Conservation (phyloP, 1,139 yeast species). For the Diutina rugosa region DNA sequence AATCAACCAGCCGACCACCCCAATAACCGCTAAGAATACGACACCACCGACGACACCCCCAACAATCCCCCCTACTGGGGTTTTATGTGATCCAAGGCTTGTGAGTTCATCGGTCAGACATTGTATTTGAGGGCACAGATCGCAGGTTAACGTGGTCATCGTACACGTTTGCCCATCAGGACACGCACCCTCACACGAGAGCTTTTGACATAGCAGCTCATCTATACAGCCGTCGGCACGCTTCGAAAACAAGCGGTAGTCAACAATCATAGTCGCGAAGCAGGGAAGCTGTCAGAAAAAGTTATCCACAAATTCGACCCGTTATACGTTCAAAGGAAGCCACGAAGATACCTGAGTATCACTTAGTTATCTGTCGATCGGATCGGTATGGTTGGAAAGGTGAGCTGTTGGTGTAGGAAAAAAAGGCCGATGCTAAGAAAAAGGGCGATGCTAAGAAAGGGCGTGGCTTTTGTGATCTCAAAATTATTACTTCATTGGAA, state of each 20-base stretch:
- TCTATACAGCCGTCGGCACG: conserved; percentile 2
- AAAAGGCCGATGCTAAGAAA: not conserved
- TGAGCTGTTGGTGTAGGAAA: not conserved
- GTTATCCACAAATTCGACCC: not conserved
- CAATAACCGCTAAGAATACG: conserved; percentile 21
- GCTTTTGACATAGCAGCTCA: not conserved
- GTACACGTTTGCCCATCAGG: conserved; percentile 37
- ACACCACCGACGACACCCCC: conserved; percentile 25
- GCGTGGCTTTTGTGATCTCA: not conserved
- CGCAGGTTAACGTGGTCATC: conserved; percentile 40
- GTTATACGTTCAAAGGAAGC: not conserved
- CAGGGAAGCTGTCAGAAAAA: not conserved
- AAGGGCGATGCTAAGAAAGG: not conserved
- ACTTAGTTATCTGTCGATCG: not conserved
- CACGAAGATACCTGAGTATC: not conserved
- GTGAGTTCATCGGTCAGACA: conserved; percentile 17
- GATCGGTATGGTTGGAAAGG: not conserved
- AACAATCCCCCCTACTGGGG: conserved; percentile 52
- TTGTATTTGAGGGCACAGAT: conserved; percentile 40
- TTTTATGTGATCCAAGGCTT: conserved; percentile 27
- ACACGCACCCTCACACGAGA: conserved; percentile 18
- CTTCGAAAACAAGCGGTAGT: not conserved
- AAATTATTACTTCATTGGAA: not conserved
- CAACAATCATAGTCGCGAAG: not conserved
- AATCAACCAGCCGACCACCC: conserved; percentile 19